These are phyloP conservation scores for Lecanoromycetidae sp. DNA, from an alignment of 2,329 filamentous ascomycete genomes.

Conservation along the genomic window DNA sequence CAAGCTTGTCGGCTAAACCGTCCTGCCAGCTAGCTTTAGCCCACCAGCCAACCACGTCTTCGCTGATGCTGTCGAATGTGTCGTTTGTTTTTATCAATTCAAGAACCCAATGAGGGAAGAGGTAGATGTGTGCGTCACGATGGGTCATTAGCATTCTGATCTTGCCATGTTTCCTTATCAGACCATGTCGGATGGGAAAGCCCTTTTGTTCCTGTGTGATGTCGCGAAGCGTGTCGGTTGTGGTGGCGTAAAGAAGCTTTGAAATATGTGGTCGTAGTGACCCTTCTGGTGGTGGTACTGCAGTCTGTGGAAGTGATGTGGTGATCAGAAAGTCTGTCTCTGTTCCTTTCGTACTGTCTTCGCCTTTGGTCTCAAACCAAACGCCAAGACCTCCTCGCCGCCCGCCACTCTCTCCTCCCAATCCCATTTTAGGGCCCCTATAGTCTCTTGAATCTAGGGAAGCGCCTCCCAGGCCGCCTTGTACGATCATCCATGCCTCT, in stretches of 20 bases:
- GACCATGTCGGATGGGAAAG: constrained; percentile 61
- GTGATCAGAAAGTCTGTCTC: constrained; percentile 88
- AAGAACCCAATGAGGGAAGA: constrained; percentile 84
- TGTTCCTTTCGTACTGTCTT: constrained; percentile 69
- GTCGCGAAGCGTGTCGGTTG: constrained; percentile 80
- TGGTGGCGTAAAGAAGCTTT: constrained; percentile 74
- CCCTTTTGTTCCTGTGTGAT: constrained; percentile 62
- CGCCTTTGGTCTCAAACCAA: constrained; percentile 78
- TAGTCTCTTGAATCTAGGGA: constrained; percentile 29
- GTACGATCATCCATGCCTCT: constrained; percentile 84
- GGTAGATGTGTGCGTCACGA: constrained; percentile 86
- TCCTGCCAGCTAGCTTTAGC: constrained; percentile 65
- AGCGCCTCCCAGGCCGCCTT: constrained; percentile 53
- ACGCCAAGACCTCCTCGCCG: constrained; percentile 73
- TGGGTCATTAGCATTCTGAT: constrained; percentile 72
- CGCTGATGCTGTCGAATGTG: constrained; percentile 61
- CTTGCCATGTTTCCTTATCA: constrained; percentile 62
- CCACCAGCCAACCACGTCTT: constrained; percentile 23
- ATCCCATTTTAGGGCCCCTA: constrained; percentile 34
- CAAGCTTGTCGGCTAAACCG: constrained; percentile 65
- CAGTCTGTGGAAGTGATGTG: constrained; percentile 47
- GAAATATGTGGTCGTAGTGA: constrained; percentile 57
- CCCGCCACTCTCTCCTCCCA: constrained; percentile 44
- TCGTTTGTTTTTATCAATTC: constrained; percentile 72
- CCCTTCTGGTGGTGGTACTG: constrained; percentile 47